Conservation (phyloP, 768 basidiomycete genomes). For the Rhodotorula kratochvilovae region DNA sequence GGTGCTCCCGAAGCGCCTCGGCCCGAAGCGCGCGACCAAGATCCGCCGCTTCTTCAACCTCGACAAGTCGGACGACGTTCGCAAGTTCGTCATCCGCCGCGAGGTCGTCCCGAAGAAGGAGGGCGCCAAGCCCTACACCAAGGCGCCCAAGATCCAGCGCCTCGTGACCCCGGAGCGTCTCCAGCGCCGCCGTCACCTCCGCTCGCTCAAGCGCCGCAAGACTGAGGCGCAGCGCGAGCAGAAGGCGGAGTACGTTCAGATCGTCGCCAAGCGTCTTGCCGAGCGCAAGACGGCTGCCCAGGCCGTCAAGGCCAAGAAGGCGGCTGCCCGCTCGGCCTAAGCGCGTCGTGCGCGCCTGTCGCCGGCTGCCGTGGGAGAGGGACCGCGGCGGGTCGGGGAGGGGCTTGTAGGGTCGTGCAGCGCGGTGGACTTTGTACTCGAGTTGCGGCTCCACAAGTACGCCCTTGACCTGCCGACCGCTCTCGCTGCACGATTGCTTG, state of each 20-base stretch:
- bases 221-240: constrained; percentile 91
- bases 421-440: neutral
- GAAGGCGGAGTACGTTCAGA: constrained; percentile 84
- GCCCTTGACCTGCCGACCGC: too few species aligned
- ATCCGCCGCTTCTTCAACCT: constrained; percentile 97
- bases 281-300: constrained; percentile 33
- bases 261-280: constrained; percentile 48
- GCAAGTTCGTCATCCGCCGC: constrained; percentile 90
- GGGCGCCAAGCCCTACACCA: constrained; percentile 68
- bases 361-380: too few species aligned
- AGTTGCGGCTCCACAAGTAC: too few species aligned
- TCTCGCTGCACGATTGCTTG: too few species aligned
- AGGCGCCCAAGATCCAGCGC: constrained; percentile 59
- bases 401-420: neutral
- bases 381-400: too few species aligned
- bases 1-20: constrained; percentile 88
- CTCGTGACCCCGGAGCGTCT: constrained; percentile 84
- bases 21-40: constrained; percentile 88
- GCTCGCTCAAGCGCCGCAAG: constrained; percentile 77
- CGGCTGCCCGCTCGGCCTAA: constrained; percentile 27
- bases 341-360: too few species aligned
- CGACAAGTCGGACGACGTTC: constrained; percentile 94
- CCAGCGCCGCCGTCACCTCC: constrained; percentile 91
- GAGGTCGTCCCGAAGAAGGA: constrained; percentile 86
- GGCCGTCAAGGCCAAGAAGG: constrained; percentile 48